Evolutionary conservation across 2,329 filamentous ascomycete species (phyloP), one percentile per base, ranked within the genome.

Genomic region (Diaporthe citri): DNA sequence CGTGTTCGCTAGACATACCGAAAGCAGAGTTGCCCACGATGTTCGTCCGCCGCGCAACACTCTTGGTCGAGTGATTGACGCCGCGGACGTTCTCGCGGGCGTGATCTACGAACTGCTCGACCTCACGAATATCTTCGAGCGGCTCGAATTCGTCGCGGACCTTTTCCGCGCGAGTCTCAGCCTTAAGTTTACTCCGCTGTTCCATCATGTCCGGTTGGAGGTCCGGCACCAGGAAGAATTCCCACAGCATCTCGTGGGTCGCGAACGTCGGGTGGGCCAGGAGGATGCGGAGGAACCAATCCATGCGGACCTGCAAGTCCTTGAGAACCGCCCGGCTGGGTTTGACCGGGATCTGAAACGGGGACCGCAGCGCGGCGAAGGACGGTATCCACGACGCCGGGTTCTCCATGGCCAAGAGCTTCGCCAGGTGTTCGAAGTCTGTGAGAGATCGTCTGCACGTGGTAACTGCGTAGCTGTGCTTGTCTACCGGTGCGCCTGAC

Each of bases 161-260:
- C 73, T 93, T 96, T 81, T 99, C 97, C 4, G 91, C 87, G 39
- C 96, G 90, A 0, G 93, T 91, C 82, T 96, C 93, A 5, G 95
- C 94, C 84, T 99, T 99, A 76, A 95, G 91, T 73, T 92, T 92
- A 77, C 94, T 97, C 67, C 97, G 91, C 82, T 97, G 93, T 71
- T 94, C 93, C 89, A 98, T 96, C 90, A 96, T 95, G 28, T 95
- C 92, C 0, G 94, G 90, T 81, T 98, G 95, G 67, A 99, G 91
- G 79, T 99, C 97, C 1, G 97, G 97, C 17, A 99, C 96, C 0
- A 99, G 89, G 84, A 99, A 98, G 85, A 99, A 99, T 80, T 99
- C 97, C 97, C 97, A 99, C 2, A 99, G 89, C 90, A 98, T 95
- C 85, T 99, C 97, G 81, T 99, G 97, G 0, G 95, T 98, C 0